Percentiles rank a stretch among this genome's conserved stretches.
Conservation (phyloP, 1,284 basidiomycete species). For the Cutaneotrichosporon cavernicola region DNA sequence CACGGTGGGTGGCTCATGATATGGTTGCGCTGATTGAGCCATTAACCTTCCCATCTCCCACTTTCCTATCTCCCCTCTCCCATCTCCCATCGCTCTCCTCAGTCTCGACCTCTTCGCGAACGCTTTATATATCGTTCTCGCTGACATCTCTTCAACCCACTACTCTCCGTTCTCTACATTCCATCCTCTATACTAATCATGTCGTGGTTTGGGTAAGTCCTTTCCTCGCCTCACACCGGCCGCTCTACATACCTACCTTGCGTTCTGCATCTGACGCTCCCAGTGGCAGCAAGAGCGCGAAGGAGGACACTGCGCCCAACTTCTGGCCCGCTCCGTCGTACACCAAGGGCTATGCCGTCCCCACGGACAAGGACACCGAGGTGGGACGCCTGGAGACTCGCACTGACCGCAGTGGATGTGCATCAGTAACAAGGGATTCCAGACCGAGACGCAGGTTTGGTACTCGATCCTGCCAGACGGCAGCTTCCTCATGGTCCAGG, state of each 20-base stretch:
- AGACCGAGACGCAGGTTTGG: conserved; percentile 88
- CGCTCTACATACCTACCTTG: neutral
- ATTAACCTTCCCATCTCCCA: too few species aligned
- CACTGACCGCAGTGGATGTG: conserved; percentile 64
- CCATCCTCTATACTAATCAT: conserved; percentile 8
- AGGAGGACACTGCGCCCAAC: conserved; percentile 56
- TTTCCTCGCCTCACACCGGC: neutral
- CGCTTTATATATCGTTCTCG: conserved; percentile 1
- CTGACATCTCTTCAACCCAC: neutral
- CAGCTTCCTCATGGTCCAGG: conserved; percentile 77
- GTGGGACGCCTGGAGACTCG: conserved; percentile 27
- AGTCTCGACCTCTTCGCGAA: neutral
- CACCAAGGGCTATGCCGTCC: conserved; percentile 40
- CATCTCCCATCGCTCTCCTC: neutral
- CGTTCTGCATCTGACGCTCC: neutral
- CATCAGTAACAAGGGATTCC: conserved; percentile 69
- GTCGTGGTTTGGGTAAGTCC: conserved; percentile 23
- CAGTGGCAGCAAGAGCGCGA: conserved; percentile 9
- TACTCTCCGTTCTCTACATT: neutral
- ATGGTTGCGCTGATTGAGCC: neutral
- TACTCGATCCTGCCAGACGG: conserved; percentile 85
- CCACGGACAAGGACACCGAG: conserved; percentile 47
- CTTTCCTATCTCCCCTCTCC: neutral
- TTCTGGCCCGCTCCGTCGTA: conserved; percentile 70
- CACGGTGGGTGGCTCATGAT: too few species aligned